Evolutionary conservation across 331 rosid genomes (phyloP).

Genomic region (Quercus tomentella): DNA sequence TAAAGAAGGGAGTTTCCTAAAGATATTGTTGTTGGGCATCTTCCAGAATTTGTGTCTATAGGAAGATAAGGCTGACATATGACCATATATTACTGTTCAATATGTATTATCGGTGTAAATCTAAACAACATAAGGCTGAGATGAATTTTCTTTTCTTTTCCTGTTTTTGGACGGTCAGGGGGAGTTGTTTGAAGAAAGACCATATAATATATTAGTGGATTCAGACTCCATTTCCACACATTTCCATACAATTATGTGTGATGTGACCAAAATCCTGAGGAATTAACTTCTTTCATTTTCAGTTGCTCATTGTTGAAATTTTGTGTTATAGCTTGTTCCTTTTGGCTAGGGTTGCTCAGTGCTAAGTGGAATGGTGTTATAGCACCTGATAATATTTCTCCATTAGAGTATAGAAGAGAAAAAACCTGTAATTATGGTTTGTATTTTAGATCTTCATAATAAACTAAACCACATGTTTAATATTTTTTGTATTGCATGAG

Average conservation of each 20-base stretch:
- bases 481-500: background rate
- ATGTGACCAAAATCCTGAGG: background rate
- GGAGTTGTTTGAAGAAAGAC: no score
- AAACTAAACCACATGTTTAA: background rate
- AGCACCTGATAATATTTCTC: no score
- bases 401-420: no score
- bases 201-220: background rate
- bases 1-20: background rate
- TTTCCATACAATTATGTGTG: background rate
- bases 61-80: no score
- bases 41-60: background rate
- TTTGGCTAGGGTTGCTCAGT: no score
- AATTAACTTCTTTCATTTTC: background rate
- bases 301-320: background rate
- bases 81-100: no score
- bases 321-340: no score
- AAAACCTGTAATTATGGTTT: no score
- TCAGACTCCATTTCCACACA: background rate
- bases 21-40: background rate
- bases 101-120: background rate
- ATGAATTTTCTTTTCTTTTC: background rate
- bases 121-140: background rate
- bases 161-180: background rate
- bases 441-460: background rate
- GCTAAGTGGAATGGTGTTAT: no score